Base-by-base conservation (phyloP, 768 basidiomycete species). In the Amanita thiersii region DNA sequence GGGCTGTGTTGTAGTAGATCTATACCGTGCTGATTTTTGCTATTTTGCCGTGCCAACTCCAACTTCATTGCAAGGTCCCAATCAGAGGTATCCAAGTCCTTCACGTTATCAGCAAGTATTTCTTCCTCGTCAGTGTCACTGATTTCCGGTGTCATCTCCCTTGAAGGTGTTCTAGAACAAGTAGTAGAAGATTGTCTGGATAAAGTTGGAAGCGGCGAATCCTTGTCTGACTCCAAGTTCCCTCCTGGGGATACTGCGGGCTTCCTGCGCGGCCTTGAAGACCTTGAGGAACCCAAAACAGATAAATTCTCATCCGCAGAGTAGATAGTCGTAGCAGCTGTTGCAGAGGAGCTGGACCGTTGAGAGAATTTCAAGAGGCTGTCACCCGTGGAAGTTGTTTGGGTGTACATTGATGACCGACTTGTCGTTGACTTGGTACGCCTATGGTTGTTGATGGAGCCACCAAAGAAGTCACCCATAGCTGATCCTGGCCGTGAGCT, bases 1-100 rank as follows among this genome's bases (percentile, higher is more conserved):
- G 74, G 67, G 20, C 52, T 60, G 11, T 77, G 48, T 33, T 64
- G 50, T 33, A 58, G 50, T 7, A 65, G 44, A 32, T 64, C 54
- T 36, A 72, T 71, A 12, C 67, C 71, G 44, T 75, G 72, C 50
- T 90, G 88, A 56, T 73, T 85, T 53, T 81, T 70, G 56, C 88
- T 89, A 56, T 96, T 96, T 50, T 75, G 74, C 46, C 87, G 68
- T 4, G 92, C 92, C 37, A 94, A 64, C 47, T 87, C 87, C 39
- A 96, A 62, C 36, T 83, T 80, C 64, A 76, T 69, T 15, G 80
- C 72, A 40, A 94, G 66, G 55, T 93, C 85, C 50, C 73, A 72
- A 53, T 90, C 87, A 11, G 82, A 86, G 37, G 74, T 66, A 47
- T 86, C 81, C 48, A 75, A 60, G 3, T 57, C 61, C 48, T 56